These are phyloP conservation scores for Torulaspora indica DNA, from an alignment of 805 yeast genomes.

Conservation along the genomic window DNA sequence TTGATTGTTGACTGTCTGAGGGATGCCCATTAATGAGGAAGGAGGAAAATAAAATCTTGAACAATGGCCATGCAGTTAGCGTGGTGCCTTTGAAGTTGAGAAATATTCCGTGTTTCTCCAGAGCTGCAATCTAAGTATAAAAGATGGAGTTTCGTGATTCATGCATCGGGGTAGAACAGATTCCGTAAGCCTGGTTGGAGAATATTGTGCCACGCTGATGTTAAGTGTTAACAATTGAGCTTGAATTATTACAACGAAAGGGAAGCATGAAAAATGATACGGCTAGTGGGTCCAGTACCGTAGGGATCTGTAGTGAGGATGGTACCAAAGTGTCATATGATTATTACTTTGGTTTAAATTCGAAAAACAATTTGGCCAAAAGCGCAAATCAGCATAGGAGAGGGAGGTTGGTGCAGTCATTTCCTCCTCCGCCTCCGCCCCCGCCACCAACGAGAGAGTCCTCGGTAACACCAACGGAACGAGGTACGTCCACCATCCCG, in stretches of 20 bases:
- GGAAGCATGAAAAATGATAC: constrained; percentile 1
- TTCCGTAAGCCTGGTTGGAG: not conserved
- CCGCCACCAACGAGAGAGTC: constrained; percentile 10
- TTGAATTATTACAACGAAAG: not conserved
- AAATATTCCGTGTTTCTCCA: constrained; percentile 2
- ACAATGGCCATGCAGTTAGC: not conserved
- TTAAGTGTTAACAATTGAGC: not conserved
- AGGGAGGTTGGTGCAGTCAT: not conserved
- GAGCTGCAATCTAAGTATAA: not conserved
- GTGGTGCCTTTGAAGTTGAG: not conserved
- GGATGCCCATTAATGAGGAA: no score
- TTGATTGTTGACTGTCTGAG: not conserved
- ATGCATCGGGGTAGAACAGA: not conserved
- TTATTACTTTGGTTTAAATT: not conserved
- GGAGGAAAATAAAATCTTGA: not conserved
- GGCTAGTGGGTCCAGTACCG: not conserved
- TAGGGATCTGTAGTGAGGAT: not conserved
- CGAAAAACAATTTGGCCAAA: not conserved
- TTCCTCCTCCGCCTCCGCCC: constrained; percentile 11
- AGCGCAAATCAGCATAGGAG: not conserved
- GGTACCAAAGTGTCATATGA: not conserved
- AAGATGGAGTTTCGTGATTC: not conserved
- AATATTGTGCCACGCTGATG: not conserved
- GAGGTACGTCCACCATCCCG: not conserved
- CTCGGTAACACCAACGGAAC: constrained; percentile 4